These are phyloP conservation scores for Micromonas commoda DNA, from an alignment of 139 green algal species.

Conservation along the genomic window DNA sequence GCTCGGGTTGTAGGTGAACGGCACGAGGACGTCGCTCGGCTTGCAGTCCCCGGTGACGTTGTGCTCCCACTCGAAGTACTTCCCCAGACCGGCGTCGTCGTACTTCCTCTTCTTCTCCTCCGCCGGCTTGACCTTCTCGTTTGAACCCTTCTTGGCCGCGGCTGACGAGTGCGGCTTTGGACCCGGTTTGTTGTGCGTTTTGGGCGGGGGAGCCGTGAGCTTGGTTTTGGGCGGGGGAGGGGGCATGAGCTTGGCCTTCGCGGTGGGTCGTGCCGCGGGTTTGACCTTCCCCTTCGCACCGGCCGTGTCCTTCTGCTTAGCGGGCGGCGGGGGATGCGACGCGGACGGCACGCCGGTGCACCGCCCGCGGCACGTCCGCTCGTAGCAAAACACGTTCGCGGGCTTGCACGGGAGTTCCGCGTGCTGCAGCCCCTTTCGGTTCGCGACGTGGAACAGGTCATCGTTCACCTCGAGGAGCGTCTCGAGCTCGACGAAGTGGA, in stretches of 20 bases:
- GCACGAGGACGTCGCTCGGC: neutral
- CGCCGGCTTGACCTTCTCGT: too few species aligned
- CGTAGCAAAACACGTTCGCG: neutral
- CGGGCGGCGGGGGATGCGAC: neutral
- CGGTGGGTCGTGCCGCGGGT: neutral
- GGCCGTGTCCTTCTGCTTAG: neutral
- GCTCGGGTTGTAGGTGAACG: constrained; percentile 19
- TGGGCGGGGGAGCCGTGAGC: too few species aligned
- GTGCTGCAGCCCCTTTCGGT: neutral
- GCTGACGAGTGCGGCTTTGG: too few species aligned
- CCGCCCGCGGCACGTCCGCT: neutral
- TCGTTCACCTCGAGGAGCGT: neutral
- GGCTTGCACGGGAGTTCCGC: too few species aligned
- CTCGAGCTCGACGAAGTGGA: neutral
- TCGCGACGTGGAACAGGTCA: constrained; percentile 4
- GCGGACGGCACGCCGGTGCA: neutral
- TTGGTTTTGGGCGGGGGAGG: too few species aligned
- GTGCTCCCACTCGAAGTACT: neutral
- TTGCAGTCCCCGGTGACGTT: neutral
- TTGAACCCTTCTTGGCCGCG: too few species aligned
- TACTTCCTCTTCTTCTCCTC: neutral
- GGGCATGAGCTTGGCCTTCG: too few species aligned
- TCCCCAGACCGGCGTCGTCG: neutral
- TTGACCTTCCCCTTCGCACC: neutral
- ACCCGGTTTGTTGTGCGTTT: too few species aligned